Percentiles rank a stretch among this genome's conserved stretches.
Evolutionary conservation across 768 basidiomycete species (phyloP).

Genomic region (Hygrophoropsis aurantiaca): DNA sequence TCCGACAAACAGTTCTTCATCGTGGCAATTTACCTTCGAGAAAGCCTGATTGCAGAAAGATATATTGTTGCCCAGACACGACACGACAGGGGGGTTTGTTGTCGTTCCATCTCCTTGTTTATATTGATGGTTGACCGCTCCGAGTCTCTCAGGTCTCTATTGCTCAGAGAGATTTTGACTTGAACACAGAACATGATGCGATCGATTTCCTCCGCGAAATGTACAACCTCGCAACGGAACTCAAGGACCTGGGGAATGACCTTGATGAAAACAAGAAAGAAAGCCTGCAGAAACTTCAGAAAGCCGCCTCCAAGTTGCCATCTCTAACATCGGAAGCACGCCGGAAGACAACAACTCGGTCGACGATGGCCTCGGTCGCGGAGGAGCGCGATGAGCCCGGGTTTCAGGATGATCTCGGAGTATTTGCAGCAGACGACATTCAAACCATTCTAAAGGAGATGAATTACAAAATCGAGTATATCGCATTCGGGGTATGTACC

Average conservation of each 20-base stretch:
- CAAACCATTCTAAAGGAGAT: background rate
- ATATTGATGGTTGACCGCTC: background rate
- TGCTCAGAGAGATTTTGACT: background rate
- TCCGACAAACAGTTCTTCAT: background rate
- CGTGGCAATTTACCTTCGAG: background rate
- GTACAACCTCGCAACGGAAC: background rate
- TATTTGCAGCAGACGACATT: background rate
- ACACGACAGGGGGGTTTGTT: background rate
- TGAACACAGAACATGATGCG: background rate
- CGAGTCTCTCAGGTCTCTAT: background rate
- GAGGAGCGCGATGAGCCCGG: too few relatives aligned
- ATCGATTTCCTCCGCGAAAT: background rate
- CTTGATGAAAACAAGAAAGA: background rate
- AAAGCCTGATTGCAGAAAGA: background rate
- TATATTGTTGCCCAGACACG: background rate
- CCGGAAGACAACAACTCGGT: background rate
- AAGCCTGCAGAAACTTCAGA: background rate
- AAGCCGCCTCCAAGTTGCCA: background rate
- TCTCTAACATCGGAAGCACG: background rate
- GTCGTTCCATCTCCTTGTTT: background rate
- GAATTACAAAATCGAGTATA: too few relatives aligned
- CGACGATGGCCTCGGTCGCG: background rate
- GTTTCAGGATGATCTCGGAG: constrained; percentile 3
- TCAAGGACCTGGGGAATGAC: background rate
- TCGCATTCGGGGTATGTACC: background rate